Conservation (phyloP, 306 rosid species). For the Lablab purpureus region DNA sequence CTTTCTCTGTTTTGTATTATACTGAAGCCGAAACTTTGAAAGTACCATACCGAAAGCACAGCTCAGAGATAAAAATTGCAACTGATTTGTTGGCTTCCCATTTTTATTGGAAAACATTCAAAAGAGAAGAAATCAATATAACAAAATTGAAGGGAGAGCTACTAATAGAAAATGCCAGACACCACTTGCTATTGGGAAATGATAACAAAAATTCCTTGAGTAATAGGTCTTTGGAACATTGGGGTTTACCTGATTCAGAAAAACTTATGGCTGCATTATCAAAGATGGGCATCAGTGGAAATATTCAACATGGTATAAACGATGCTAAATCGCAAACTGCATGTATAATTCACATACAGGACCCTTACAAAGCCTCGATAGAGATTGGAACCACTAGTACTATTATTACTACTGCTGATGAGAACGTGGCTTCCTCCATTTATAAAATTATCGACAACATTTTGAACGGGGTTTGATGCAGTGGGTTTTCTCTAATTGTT, state of each 20-base stretch:
- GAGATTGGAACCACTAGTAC: conserved; percentile 63
- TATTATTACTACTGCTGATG: conserved; percentile 57
- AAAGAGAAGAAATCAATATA: conserved; percentile 57
- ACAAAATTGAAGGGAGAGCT: conserved; percentile 75
- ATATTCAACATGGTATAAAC: conserved; percentile 40
- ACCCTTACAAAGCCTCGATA: conserved; percentile 67
- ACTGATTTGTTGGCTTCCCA: conserved; percentile 70
- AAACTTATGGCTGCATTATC: conserved; percentile 65
- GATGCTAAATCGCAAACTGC: conserved; percentile 45
- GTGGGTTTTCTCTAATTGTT: neutral
- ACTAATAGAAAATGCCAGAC: conserved; percentile 55
- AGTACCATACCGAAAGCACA: conserved; percentile 58
- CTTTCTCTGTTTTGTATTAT: conserved; percentile 60
- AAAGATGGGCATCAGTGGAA: conserved; percentile 65
- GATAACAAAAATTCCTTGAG: conserved; percentile 28
- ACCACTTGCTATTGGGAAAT: conserved; percentile 51
- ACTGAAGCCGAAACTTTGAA: conserved; percentile 57
- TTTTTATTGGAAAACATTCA: conserved; percentile 66
- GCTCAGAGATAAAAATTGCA: conserved; percentile 59
- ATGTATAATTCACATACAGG: conserved; percentile 46
- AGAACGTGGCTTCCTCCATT: conserved; percentile 58
- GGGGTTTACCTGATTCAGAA: conserved; percentile 65
- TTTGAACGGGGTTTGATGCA: conserved; percentile 55
- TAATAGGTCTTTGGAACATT: conserved; percentile 52
- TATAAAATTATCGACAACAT: conserved; percentile 60